Percentiles rank a stretch among this genome's conserved stretches.
These are phyloP conservation scores for Boehmeria nivea DNA, from an alignment of 306 rosid species.

Conservation along the genomic window DNA sequence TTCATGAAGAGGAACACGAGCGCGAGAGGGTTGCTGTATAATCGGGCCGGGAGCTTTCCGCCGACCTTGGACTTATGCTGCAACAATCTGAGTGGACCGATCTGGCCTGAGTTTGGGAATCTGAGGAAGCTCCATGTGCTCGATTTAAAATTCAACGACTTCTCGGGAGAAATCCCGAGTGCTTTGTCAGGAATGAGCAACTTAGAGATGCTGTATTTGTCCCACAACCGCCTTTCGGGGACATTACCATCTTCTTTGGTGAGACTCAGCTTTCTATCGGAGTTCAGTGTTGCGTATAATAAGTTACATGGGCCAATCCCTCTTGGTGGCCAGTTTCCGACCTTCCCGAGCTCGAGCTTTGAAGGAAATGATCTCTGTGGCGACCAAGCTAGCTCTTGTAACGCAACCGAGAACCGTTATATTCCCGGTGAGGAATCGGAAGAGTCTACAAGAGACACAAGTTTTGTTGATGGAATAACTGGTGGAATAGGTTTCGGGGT, in stretches of 20 bases:
- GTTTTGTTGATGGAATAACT: too few relatives aligned
- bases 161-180: constrained; percentile 19
- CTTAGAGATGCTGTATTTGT: constrained; percentile 6
- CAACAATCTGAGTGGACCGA: constrained; percentile 16
- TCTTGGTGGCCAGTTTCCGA: constrained; percentile 2
- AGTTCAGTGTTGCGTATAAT: neutral
- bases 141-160: constrained; percentile 3
- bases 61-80: constrained; percentile 10
- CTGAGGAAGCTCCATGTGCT: constrained; percentile 21
- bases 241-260: neutral
- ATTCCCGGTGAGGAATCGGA: too few relatives aligned
- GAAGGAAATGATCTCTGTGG: too few relatives aligned
- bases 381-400: too few relatives aligned
- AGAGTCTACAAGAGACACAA: too few relatives aligned
- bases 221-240: neutral
- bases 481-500: too few relatives aligned
- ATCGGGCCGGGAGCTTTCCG: constrained; percentile 3
- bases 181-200: constrained; percentile 9
- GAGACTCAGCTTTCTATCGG: neutral
- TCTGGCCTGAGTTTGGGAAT: constrained; percentile 28
- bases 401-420: too few relatives aligned
- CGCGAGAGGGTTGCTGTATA: constrained; percentile 13
- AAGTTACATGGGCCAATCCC: neutral
- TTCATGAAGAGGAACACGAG: neutral
- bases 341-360: constrained; percentile 1